Base-by-base conservation (phyloP, 805 yeast species). In the Metschnikowia dekortorum region DNA sequence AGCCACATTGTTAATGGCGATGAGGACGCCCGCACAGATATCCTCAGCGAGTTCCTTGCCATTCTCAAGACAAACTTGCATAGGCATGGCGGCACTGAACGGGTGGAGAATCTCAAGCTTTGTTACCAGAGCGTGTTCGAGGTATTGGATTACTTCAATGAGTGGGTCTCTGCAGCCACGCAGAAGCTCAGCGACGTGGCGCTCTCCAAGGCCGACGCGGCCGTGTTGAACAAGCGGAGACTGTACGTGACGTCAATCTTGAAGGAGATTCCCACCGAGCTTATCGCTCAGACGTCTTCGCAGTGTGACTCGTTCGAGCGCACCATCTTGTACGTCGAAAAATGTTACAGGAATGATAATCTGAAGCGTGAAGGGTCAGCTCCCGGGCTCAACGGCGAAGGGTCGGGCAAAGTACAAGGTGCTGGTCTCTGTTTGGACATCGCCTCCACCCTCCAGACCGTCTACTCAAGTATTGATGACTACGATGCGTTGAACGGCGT, bases 401-500 rank as follows among this genome's bases (percentile, higher is more conserved):
- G 9, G 9, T 7, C 7, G 16, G 37, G 8, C 22, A 10, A 34
- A 16, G 8, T n/a, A 34, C 10, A 14, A 3, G 16, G 14, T 6
- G 37, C 16, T 6, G 16, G 16, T n/a, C 10, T 22, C 10, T 14
- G 16, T 10, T 35, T 35, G 38, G 9, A 35, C 26, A 35, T 35
- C 59, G 75, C 74, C 22, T 63, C 71, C 1, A 75, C 83, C 5
- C 66, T 94, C n/a, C 89, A 89, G 58, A 76, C 78, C 29, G 87
- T 91, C 72, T 94, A 94, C 64, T 85, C 96, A 7, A 85, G 82
- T 50, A 81, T 94, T 44, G 92, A 89, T 59, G 99, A 95, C 61
- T 77, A 84, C 35, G 99, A 94, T 70, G 84, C 96, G 0, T 73
- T 94, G 32, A 91, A 87, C 62, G 99, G 99, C 22, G 82, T 89